Percentiles rank a stretch among this genome's conserved stretches.
These are phyloP conservation scores for Linnemannia hyalina DNA, from an alignment of 192 early-diverging fungal species.

Conservation along the genomic window DNA sequence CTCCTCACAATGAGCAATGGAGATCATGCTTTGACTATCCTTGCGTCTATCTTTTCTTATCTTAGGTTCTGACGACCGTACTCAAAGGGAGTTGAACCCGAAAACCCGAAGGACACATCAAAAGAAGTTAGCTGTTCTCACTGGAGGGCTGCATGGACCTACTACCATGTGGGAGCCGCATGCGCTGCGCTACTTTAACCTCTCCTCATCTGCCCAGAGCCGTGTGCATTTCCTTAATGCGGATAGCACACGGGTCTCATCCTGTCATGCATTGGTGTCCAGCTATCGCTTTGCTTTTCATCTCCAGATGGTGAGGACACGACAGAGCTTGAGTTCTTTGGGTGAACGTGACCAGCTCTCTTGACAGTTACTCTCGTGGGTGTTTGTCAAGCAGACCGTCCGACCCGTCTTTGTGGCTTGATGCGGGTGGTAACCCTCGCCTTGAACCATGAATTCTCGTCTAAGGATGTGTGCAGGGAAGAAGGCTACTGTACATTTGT, in stretches of 20 bases:
- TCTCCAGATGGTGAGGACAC: conserved; percentile 10
- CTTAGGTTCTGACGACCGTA: no score
- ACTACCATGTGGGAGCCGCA: no score
- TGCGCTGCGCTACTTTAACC: neutral
- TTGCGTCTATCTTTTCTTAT: no score
- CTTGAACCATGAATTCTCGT: conserved; percentile 6
- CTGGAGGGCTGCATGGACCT: no score
- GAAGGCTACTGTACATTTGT: conserved; percentile 6
- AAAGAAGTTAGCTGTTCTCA: no score
- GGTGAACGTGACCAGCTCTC: conserved; percentile 12
- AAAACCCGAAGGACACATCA: no score
- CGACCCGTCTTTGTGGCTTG: conserved; percentile 16
- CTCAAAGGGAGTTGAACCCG: no score
- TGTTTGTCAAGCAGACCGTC: conserved; percentile 1
- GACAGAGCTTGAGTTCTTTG: conserved; percentile 14
- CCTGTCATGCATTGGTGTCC: conserved; percentile 7
- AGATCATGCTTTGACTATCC: no score
- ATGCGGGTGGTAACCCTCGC: conserved; percentile 1
- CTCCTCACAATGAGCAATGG: no score
- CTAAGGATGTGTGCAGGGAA: conserved; percentile 9
- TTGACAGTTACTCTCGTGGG: neutral
- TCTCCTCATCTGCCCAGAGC: conserved; percentile 9
- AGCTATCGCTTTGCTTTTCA: conserved; percentile 7
- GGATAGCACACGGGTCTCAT: conserved; percentile 17
- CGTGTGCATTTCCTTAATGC: conserved; percentile 10